phyloP scores from a whole-genome alignment of 306 rosid species.

The Corylus avellana region DNA sequence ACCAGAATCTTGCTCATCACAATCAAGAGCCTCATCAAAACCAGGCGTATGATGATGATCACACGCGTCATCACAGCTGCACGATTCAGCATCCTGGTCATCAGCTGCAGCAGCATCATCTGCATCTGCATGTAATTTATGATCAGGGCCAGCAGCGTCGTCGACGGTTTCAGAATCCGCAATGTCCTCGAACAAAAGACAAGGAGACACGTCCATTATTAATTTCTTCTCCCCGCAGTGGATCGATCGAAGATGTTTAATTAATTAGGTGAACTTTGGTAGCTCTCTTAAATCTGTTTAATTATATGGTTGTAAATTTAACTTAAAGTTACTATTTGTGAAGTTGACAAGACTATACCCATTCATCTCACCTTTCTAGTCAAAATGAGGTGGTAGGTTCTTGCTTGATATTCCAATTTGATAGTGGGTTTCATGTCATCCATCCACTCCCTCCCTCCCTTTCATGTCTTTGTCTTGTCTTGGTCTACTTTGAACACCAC shows the following conservation, averaged over 20 bases:
- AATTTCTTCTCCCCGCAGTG: constrained; percentile 21
- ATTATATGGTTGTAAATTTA: background rate
- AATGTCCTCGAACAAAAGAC: constrained; percentile 43
- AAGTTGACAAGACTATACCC: constrained; percentile 24
- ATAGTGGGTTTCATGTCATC: constrained; percentile 47
- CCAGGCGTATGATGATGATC: background rate
- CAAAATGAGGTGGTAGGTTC: constrained; percentile 36
- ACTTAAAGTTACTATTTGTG: constrained; percentile 2
- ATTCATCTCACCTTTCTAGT: constrained; percentile 29
- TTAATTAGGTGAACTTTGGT: background rate
- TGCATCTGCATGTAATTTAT: background rate
- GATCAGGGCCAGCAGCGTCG: constrained; percentile 18
- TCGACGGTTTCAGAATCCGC: constrained; percentile 53
- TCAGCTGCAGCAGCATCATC: constrained; percentile 3
- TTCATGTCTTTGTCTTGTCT: background rate
- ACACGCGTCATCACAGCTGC: constrained; percentile 37
- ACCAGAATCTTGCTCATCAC: constrained; percentile 2
- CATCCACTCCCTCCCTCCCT: constrained; percentile 47
- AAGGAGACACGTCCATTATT: constrained; percentile 35
- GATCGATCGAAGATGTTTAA: background rate
- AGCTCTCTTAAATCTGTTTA: background rate
- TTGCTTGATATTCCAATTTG: constrained; percentile 45
- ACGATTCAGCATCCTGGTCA: constrained; percentile 51
- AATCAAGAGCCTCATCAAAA: background rate
- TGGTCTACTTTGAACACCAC: too few species aligned